Percentiles rank a stretch among this genome's conserved stretches.
phyloP scores from a whole-genome alignment of 306 rosid species.

The Vigna nakashimae region DNA sequence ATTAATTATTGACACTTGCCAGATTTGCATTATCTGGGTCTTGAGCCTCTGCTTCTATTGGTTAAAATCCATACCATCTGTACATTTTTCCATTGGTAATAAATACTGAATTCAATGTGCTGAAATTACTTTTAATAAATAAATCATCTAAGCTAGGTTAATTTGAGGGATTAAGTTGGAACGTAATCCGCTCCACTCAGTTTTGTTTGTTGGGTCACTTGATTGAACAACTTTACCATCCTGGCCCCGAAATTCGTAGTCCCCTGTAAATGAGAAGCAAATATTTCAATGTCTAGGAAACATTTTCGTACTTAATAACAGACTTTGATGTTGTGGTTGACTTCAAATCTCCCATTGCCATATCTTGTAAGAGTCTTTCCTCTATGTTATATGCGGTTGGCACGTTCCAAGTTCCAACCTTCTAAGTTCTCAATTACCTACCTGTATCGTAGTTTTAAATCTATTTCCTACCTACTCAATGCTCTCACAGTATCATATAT shows the following conservation, averaged over 20 bases:
- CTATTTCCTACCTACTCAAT: neutral
- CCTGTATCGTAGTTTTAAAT: neutral
- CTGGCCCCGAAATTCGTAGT: neutral
- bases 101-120: neutral
- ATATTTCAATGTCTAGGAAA: neutral
- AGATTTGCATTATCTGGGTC: neutral
- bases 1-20: neutral
- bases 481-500: neutral
- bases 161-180: neutral
- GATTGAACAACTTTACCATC: constrained; percentile 20
- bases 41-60: neutral
- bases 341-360: neutral
- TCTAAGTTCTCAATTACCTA: neutral
- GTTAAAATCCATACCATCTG: no score
- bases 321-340: neutral
- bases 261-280: neutral
- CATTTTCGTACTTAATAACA: neutral
- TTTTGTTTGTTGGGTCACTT: neutral
- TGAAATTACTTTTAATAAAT: neutral
- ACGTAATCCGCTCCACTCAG: neutral
- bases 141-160: neutral
- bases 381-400: no score
- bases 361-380: neutral
- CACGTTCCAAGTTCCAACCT: constrained; percentile 32
- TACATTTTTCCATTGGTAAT: neutral